phyloP scores from a whole-genome alignment of 345 rosid species.

The Crucihimalaya himalaica region DNA sequence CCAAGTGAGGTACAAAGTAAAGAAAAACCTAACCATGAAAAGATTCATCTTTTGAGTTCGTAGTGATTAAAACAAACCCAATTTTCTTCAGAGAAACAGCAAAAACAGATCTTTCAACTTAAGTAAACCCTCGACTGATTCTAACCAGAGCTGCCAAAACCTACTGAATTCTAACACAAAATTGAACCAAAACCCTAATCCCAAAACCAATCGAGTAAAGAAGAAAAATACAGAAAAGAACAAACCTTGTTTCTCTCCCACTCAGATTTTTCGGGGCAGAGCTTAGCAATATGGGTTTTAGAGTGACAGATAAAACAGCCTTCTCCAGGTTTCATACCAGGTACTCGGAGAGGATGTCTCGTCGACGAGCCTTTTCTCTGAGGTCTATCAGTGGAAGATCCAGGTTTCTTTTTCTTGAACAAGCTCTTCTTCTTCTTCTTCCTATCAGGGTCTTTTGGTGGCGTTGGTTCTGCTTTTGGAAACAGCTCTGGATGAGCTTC shows the following conservation, averaged over 20 bases:
- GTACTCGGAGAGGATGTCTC: conserved; percentile 78
- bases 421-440: conserved; percentile 58
- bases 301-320: conserved; percentile 84
- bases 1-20: too few relatives aligned
- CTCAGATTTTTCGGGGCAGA: conserved; percentile 75
- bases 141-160: conserved; percentile 12
- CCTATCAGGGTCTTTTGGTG: conserved; percentile 63
- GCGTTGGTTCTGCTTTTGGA: conserved; percentile 70
- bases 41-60: neutral
- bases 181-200: neutral
- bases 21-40: neutral
- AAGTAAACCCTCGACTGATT: neutral
- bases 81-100: neutral
- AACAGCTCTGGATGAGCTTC: conserved; percentile 66
- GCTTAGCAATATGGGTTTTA: conserved; percentile 79
- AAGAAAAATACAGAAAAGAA: neutral
- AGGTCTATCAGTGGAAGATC: conserved; percentile 38
- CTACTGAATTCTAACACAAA: neutral
- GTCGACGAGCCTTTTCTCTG: conserved; percentile 46
- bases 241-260: conserved; percentile 92
- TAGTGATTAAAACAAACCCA: neutral
- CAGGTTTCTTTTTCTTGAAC: conserved; percentile 64
- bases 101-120: conserved; percentile 7
- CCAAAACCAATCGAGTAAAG: neutral
- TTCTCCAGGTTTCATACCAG: conserved; percentile 96